Evolutionary conservation across 352 stramenopile species (phyloP), one percentile per base, ranked within the genome.

Genomic region (Phytopythium chamaehyphon): DNA sequence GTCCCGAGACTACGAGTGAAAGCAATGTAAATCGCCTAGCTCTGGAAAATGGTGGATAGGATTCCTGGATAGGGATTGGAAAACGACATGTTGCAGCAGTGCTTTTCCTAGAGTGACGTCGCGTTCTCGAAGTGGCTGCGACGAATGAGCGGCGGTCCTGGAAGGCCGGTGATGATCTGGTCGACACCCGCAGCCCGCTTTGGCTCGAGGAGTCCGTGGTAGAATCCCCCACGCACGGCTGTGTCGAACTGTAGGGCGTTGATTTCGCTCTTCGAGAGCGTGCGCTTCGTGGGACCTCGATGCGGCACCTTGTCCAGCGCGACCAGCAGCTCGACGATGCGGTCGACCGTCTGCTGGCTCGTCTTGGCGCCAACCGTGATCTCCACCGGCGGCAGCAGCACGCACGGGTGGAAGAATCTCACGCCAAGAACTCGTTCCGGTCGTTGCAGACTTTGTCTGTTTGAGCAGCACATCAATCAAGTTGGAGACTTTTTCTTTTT

Each of bases 371-470:
- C 74, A 1, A 65, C 47, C 10, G 76, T 76, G 51, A 90, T 47
- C 50, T 90, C 79, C 23, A 88, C 76, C 4, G 78, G 73, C 12
- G 69, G 73, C 18, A 90, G 52, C 42, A 90, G 63, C 23, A 90
- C 62, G 35, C 73, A 86, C 26, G 79, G 79, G 48, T 84, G 76
- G 65, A 90, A 88, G 59, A 90, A 90, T 18, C 79, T 69, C 37
- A 90, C 59, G 62, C 79, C 76, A 7, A 90, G 66, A 35, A 90
- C 73, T 4, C 75, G 74, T 10, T 74, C 68, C 11, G 65, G 65
- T 22, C 73, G 71, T 31, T 61, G 37, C 14, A 86, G 59, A 6
- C 9, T 23, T n/a, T 52, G 47, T 18, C 15, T 76, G 62, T 28
- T n/a, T n/a, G 57, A 40, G 48, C 33, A 40, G 42, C n/a, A 36